phyloP scores from a whole-genome alignment of 2,329 filamentous ascomycete genomes.

The Chrysosphaeria jannelii region DNA sequence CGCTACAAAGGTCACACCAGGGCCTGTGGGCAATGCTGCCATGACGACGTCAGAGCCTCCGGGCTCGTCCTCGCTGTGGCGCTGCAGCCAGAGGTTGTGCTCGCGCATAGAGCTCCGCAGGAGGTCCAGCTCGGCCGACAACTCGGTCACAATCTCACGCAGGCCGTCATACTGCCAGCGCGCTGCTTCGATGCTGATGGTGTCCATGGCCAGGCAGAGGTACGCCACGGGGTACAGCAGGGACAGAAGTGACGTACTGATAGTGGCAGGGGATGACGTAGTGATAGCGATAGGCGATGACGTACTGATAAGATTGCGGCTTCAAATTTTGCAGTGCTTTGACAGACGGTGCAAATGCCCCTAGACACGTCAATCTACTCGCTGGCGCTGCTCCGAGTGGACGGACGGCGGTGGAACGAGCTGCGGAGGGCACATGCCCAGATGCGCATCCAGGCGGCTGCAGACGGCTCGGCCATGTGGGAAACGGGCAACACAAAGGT shows the following conservation, averaged over 20 bases:
- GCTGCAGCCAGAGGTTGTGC: constrained; percentile 8
- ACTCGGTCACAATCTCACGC: constrained; percentile 6
- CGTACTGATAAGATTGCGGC: too few species aligned
- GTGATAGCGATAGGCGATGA: too few species aligned
- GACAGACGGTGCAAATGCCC: constrained; percentile 38
- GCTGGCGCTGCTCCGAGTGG: constrained; percentile 56
- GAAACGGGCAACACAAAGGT: constrained; percentile 96
- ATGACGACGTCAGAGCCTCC: constrained; percentile 1
- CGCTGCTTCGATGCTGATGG: too few species aligned
- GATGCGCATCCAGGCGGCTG: constrained; percentile 73
- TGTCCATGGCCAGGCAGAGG: too few species aligned
- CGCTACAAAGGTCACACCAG: too few species aligned
- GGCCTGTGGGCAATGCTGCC: background rate
- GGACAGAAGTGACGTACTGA: too few species aligned
- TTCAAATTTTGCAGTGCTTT: too few species aligned
- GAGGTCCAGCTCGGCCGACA: constrained; percentile 7
- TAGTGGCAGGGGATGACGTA: too few species aligned
- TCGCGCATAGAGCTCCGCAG: constrained; percentile 7
- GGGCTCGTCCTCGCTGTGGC: constrained; percentile 5
- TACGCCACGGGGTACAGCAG: too few species aligned
- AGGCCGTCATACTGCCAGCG: constrained; percentile 7
- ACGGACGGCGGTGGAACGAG: constrained; percentile 86
- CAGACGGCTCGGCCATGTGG: constrained; percentile 77
- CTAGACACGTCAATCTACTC: constrained; percentile 84
- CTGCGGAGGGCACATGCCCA: constrained; percentile 66